A percentile compares a stretch with the other conserved stretches of the same genome.
These are phyloP conservation scores for Polyporus tsugae DNA, from an alignment of 1,284 basidiomycete genomes.

Conservation along the genomic window DNA sequence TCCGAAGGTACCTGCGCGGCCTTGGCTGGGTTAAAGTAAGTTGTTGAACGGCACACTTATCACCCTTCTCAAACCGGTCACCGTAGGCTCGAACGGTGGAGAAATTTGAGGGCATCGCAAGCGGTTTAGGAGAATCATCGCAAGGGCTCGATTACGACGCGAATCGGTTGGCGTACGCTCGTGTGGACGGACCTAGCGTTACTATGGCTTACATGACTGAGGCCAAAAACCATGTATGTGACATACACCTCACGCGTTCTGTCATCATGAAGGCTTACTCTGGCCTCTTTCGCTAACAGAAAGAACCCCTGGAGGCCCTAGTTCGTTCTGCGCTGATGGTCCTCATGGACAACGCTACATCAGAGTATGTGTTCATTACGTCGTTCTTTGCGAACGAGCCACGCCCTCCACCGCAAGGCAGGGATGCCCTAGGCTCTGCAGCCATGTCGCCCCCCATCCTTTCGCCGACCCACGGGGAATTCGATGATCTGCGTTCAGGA, in stretches of 20 bases:
- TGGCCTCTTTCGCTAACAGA: constrained; percentile 56
- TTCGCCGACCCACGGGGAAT: constrained; percentile 39
- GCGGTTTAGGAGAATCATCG: constrained; percentile 48
- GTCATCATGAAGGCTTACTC: constrained; percentile 7
- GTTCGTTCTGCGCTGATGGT: constrained; percentile 88
- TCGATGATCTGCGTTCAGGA: constrained; percentile 41
- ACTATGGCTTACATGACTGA: constrained; percentile 89
- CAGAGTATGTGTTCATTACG: constrained; percentile 89
- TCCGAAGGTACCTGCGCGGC: constrained; percentile 88
- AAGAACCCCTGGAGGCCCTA: constrained; percentile 83
- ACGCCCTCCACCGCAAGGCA: constrained; percentile 38
- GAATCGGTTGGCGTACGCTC: constrained; percentile 70
- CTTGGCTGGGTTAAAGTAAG: constrained; percentile 79
- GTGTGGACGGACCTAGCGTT: constrained; percentile 81
- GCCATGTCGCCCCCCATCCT: constrained; percentile 49
- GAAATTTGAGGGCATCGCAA: constrained; percentile 67
- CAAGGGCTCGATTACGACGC: constrained; percentile 52
- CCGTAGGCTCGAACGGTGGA: constrained; percentile 66
- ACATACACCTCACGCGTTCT: not conserved
- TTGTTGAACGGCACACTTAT: not conserved
- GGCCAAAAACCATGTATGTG: constrained; percentile 80
- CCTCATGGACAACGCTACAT: constrained; percentile 91
- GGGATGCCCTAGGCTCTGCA: constrained; percentile 45
- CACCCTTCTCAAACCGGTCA: constrained; percentile 4
- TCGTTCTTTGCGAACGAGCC: constrained; percentile 75